Evolutionary conservation across 805 yeast genomes (phyloP).

Genomic region (Candida saitoana): DNA sequence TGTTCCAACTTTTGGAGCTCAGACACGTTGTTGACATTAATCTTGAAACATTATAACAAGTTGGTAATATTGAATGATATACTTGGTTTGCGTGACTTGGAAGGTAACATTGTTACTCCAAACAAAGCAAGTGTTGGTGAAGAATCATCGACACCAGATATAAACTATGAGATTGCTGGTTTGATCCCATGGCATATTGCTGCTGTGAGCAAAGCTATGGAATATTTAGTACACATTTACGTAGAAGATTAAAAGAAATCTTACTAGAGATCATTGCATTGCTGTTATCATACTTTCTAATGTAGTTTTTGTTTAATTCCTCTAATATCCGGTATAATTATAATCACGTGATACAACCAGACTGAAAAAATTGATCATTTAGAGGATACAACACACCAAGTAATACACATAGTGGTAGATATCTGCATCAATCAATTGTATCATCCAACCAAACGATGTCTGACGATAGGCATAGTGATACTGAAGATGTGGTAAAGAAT

Average conservation of each 20-base stretch:
- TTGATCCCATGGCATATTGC: slow-evolving; percentile 71
- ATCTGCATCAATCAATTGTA: not conserved
- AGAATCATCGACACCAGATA: slow-evolving; percentile 2
- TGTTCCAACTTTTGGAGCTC: slow-evolving; percentile 67
- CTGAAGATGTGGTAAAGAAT: slow-evolving; percentile 3
- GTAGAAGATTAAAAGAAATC: slow-evolving; percentile 32
- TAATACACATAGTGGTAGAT: not conserved
- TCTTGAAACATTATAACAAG: slow-evolving; percentile 60
- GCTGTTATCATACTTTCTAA: too few relatives aligned
- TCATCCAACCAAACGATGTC: slow-evolving; percentile 1
- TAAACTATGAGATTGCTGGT: slow-evolving; percentile 16
- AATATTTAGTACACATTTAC: slow-evolving; percentile 53
- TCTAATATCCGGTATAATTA: too few relatives aligned
- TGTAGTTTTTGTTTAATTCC: too few relatives aligned
- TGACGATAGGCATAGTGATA: slow-evolving; percentile 2
- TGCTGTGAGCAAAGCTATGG: slow-evolving; percentile 61
- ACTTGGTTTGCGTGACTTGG: slow-evolving; percentile 27
- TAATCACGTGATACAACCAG: slow-evolving; percentile 1
- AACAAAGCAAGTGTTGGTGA: not conserved
- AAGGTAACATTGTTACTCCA: slow-evolving; percentile 11
- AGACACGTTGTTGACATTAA: slow-evolving; percentile 48
- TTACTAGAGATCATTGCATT: not conserved
- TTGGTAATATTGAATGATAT: slow-evolving; percentile 42
- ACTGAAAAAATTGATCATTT: slow-evolving; percentile 4
- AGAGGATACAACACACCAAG: not conserved